These are phyloP conservation scores for Sarcocystis neurona DNA, from an alignment of 169 alveolate genomes.

Conservation along the genomic window DNA sequence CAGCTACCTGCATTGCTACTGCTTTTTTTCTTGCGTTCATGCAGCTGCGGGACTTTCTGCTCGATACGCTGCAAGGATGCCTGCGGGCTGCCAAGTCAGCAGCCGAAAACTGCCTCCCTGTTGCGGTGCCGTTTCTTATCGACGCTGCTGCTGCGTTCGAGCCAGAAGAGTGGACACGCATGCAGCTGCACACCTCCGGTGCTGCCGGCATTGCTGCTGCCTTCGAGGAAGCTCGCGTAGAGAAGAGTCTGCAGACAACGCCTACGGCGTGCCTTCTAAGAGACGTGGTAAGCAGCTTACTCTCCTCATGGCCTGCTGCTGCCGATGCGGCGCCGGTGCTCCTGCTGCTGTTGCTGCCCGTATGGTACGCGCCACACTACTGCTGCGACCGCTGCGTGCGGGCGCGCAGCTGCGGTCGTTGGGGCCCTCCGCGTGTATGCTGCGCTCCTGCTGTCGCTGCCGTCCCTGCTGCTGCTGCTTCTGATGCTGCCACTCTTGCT, in stretches of 20 bases:
- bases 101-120: background rate
- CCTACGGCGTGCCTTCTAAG: slow-evolving; percentile 14
- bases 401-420: too few species aligned
- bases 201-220: slow-evolving; percentile 42
- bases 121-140: slow-evolving; percentile 41
- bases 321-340: too few species aligned
- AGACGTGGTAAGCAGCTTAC: background rate
- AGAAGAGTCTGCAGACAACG: slow-evolving; percentile 2
- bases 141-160: slow-evolving; percentile 64
- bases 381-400: too few species aligned
- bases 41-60: slow-evolving; percentile 24
- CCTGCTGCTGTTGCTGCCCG: too few species aligned
- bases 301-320: too few species aligned
- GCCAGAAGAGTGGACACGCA: slow-evolving; percentile 50
- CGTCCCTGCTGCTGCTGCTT: too few species aligned
- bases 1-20: too few species aligned
- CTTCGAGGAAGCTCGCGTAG: slow-evolving; percentile 56
- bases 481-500: background rate
- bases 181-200: slow-evolving; percentile 57
- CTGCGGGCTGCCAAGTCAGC: background rate
- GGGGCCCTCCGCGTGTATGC: too few species aligned
- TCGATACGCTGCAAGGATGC: background rate
- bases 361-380: too few species aligned
- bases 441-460: too few species aligned
- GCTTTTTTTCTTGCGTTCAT: background rate